Conservation (phyloP, 225 moss, liverwort and hornwort species). For the Pseudoscleropodium purum region DNA sequence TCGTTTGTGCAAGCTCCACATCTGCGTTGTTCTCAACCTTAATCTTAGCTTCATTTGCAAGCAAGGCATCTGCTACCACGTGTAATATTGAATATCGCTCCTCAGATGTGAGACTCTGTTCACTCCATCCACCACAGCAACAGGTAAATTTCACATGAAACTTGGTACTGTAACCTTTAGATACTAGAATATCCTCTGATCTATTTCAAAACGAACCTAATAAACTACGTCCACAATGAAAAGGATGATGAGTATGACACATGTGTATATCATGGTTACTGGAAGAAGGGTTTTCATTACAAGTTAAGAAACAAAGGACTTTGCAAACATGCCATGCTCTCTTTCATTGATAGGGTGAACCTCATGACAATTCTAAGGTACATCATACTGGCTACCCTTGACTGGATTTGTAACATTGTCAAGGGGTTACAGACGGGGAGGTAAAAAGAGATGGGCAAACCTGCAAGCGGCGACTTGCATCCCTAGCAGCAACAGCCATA, state of each 20-base stretch:
- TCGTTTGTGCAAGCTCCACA: conserved; percentile 48
- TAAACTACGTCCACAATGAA: background rate
- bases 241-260: background rate
- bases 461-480: conserved; percentile 78
- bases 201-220: background rate
- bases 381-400: background rate
- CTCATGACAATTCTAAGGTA: background rate
- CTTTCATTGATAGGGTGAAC: background rate
- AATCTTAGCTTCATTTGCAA: conserved; percentile 63
- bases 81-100: conserved; percentile 48
- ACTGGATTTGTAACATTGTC: background rate
- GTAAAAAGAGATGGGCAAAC: conserved; percentile 11
- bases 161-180: background rate
- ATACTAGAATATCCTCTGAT: background rate
- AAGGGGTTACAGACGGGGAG: background rate
- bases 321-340: background rate
- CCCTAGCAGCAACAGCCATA: conserved; percentile 88
- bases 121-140: background rate
- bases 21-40: conserved; percentile 74
- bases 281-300: background rate
- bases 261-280: background rate
- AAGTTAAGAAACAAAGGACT: background rate
- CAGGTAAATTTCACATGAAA: background rate
- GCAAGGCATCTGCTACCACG: conserved; percentile 66
- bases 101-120: conserved; percentile 57